Percentiles rank a stretch among this genome's conserved stretches.
Evolutionary conservation across 441 rosid genomes (phyloP).

Genomic region (Croton setiger): DNA sequence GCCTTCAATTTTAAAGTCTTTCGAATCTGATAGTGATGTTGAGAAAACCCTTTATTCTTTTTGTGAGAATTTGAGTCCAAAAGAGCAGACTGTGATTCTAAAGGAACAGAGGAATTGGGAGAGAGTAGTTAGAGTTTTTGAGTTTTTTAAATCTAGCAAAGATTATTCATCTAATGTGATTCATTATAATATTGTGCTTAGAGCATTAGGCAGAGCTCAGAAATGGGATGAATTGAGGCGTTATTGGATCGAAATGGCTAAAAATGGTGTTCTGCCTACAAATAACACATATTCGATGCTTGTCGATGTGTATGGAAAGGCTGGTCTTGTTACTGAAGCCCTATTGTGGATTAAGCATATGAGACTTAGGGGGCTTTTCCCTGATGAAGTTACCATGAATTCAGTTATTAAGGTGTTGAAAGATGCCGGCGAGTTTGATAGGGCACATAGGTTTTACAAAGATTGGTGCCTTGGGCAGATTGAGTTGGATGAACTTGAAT

Average conservation of each 20-base stretch:
- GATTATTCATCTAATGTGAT: slow-evolving; percentile 69
- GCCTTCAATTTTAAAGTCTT: slow-evolving; percentile 59
- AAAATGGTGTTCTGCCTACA: slow-evolving; percentile 59
- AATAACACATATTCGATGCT: slow-evolving; percentile 78
- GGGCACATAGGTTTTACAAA: slow-evolving; percentile 76
- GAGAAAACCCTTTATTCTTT: slow-evolving; percentile 50
- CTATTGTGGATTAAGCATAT: slow-evolving; percentile 90
- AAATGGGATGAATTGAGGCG: slow-evolving; percentile 84
- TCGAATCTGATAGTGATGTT: slow-evolving; percentile 50
- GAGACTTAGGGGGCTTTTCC: slow-evolving; percentile 65
- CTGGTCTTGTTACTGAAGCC: slow-evolving; percentile 77
- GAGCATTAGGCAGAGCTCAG: slow-evolving; percentile 75
- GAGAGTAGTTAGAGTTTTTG: slow-evolving; percentile 58
- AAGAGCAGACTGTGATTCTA: slow-evolving; percentile 78
- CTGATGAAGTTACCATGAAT: slow-evolving; percentile 80
- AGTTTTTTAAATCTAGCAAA: slow-evolving; percentile 57
- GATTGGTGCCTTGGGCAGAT: slow-evolving; percentile 68
- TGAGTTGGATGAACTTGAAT: slow-evolving; percentile 62
- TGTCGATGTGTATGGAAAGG: slow-evolving; percentile 85
- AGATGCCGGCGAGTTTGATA: slow-evolving; percentile 62
- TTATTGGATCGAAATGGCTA: slow-evolving; percentile 85
- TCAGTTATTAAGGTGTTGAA: slow-evolving; percentile 74
- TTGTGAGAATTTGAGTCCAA: slow-evolving; percentile 57
- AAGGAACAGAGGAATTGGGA: slow-evolving; percentile 65
- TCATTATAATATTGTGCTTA: slow-evolving; percentile 80